These are phyloP conservation scores for Fusarium duplospermum DNA, from an alignment of 2,329 filamentous ascomycete genomes.

Conservation along the genomic window DNA sequence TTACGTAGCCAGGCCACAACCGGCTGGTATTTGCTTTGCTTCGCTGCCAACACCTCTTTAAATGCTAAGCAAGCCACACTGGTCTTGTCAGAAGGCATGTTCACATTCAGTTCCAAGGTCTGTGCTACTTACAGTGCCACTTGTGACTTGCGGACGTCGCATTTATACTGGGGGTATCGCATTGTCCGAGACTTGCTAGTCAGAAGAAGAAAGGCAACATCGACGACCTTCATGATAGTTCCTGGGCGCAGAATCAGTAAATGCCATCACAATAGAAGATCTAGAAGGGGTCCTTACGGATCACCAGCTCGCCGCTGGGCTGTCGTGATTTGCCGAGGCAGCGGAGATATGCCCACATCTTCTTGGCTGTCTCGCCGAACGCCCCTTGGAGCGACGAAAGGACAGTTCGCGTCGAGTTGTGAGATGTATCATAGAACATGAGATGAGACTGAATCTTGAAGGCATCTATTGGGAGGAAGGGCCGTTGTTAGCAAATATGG, in stretches of 20 bases:
- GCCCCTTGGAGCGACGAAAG: slow-evolving; percentile 79
- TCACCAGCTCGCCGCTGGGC: slow-evolving; percentile 70
- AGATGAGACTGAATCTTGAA: slow-evolving; percentile 88
- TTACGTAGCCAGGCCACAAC: slow-evolving; percentile 76
- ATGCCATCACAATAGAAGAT: no score
- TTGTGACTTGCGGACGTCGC: slow-evolving; percentile 70
- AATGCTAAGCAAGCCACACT: slow-evolving; percentile 81
- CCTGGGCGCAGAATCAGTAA: slow-evolving; percentile 52
- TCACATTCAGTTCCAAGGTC: neutral
- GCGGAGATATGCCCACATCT: slow-evolving; percentile 72
- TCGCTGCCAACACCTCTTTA: slow-evolving; percentile 71
- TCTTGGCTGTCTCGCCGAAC: slow-evolving; percentile 82
- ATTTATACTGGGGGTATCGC: slow-evolving; percentile 65
- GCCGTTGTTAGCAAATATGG: neutral
- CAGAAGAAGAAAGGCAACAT: slow-evolving; percentile 73
- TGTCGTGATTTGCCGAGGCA: slow-evolving; percentile 68
- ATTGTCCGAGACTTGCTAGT: slow-evolving; percentile 62
- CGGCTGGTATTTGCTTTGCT: slow-evolving; percentile 75
- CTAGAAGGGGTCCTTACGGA: no score
- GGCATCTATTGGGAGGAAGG: slow-evolving; percentile 55
- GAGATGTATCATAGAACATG: slow-evolving; percentile 83
- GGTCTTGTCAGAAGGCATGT: slow-evolving; percentile 5
- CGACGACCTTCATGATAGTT: slow-evolving; percentile 74
- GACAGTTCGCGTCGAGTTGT: slow-evolving; percentile 78
- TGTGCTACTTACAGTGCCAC: slow-evolving; percentile 66